A percentile compares a stretch with the other conserved stretches of the same genome.
phyloP scores from a whole-genome alignment of 768 basidiomycete genomes.

The Pulveroboletus sp. region DNA sequence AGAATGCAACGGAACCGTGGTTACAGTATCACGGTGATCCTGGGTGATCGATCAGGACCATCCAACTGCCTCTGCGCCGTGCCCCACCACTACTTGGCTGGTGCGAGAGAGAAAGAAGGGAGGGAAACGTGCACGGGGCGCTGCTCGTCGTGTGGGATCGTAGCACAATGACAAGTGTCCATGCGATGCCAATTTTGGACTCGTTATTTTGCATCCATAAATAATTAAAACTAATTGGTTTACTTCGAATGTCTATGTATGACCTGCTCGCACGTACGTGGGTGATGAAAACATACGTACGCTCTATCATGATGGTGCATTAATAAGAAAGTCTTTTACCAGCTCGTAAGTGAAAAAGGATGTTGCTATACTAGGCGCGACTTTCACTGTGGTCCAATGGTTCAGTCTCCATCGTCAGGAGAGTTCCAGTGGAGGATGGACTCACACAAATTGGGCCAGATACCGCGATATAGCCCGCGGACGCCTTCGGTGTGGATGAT shows the following conservation, averaged over 20 bases:
- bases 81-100: slow-evolving; percentile 1
- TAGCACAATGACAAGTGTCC: background rate
- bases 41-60: slow-evolving; percentile 27
- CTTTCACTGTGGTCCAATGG: slow-evolving; percentile 57
- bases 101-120: slow-evolving; percentile 10
- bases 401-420: slow-evolving; percentile 4
- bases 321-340: slow-evolving; percentile 46
- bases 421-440: slow-evolving; percentile 4
- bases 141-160: slow-evolving; percentile 16
- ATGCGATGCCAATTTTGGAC: slow-evolving; percentile 5
- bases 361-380: slow-evolving; percentile 86
- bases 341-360: slow-evolving; percentile 83
- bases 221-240: slow-evolving; percentile 4
- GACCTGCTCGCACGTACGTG: background rate
- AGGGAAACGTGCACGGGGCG: slow-evolving; percentile 13
- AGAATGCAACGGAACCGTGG: slow-evolving; percentile 6
- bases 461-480: slow-evolving; percentile 72
- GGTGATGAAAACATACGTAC: background rate
- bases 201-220: slow-evolving; percentile 6
- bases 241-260: background rate
- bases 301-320: slow-evolving; percentile 15
- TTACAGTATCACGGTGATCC: slow-evolving; percentile 2
- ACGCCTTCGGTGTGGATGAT: slow-evolving; percentile 74
- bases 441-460: slow-evolving; percentile 88
- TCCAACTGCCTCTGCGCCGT: slow-evolving; percentile 10